Evolutionary conservation across 2,329 filamentous ascomycete genomes (phyloP).

Genomic region (Purpureocillium takamizusanense): DNA sequence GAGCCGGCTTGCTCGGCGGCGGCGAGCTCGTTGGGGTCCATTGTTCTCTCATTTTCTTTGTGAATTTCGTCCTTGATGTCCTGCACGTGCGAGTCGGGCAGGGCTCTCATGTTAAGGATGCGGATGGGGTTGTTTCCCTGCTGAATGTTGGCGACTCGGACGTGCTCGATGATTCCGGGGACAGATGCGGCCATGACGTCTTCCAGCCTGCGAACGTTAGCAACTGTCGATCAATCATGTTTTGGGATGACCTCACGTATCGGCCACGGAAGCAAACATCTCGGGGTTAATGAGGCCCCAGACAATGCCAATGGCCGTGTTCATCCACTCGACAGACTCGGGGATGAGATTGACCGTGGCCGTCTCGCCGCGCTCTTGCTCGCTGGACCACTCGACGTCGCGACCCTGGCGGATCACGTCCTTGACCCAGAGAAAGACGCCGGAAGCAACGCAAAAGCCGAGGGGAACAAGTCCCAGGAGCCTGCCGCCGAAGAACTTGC

Average conservation of each 20-base stretch:
- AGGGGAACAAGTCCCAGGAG: conserved; percentile 70
- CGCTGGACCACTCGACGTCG: conserved; percentile 79
- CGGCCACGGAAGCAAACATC: conserved; percentile 87
- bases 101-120: conserved; percentile 75
- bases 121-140: conserved; percentile 87
- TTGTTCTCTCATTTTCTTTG: conserved; percentile 67
- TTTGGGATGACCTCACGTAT: conserved; percentile 43
- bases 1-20: conserved; percentile 86
- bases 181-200: conserved; percentile 97
- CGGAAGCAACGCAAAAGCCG: conserved; percentile 61
- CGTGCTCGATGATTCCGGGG: conserved; percentile 83
- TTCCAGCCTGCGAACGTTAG: conserved; percentile 25
- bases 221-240: rapidly evolving
- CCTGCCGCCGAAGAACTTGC: conserved; percentile 69
- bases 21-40: conserved; percentile 78
- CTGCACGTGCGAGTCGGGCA: conserved; percentile 69
- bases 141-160: conserved; percentile 88
- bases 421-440: conserved; percentile 83
- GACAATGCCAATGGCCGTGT: conserved; percentile 71
- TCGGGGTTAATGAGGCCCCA: conserved; percentile 94
- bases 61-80: conserved; percentile 77
- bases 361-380: conserved; percentile 75
- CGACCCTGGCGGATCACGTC: conserved; percentile 75
- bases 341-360: conserved; percentile 84
- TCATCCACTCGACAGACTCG: conserved; percentile 94